Base-by-base conservation (phyloP, 352 stramenopile genomes). In the Halophytophthora batemanensis region DNA sequence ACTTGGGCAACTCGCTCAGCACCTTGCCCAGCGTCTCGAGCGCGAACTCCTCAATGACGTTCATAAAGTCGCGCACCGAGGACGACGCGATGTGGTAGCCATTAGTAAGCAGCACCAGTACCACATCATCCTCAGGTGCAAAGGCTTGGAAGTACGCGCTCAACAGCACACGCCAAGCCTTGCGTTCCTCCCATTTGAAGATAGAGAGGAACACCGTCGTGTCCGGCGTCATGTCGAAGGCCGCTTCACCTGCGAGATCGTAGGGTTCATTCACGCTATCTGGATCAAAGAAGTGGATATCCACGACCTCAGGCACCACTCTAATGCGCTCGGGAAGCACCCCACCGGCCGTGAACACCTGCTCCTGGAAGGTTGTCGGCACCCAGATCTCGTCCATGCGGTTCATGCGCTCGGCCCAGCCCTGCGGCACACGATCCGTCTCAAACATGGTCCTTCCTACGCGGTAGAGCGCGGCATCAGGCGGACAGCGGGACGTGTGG, bases 391-490 rank as follows among this genome's bases (percentile, higher is more conserved):
- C 90, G 63, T 98, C 81, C 86, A 98, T 96, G 11, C 65, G 59
- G 52, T 96, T 91, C 75, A 97, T 91, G 42, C 90, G 72, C 14
- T 86, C 61, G 2, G 69, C 34, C 91, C 92, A 98, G 21, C 89
- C 92, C n/a, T 59, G 72, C 6, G 92, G 91, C 44, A 98, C 67
- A 51, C 92, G 77, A 59, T 98, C 92, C 34, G 91, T 98, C 69
- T 98, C 93, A 52, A 98, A 98, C 93, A 98, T 98, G 2, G 93
- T 98, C 2, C 93, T 58, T 12, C 93, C 93, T 7, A 98, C 76
- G 0, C 50, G 74, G 57, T 88, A 96, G 42, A 41, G 42, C 6
- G 75, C 62, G 0, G 61, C 53, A 2, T 53, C 17, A 0, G 82
- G 82, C 7, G 81, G 87, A 69, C 80, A 96, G 17, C 63, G 66